Percentiles rank a stretch among this genome's conserved stretches.
Evolutionary conservation across 148 eudicot genomes (phyloP).

Genomic region (Camellia granthamiana): DNA sequence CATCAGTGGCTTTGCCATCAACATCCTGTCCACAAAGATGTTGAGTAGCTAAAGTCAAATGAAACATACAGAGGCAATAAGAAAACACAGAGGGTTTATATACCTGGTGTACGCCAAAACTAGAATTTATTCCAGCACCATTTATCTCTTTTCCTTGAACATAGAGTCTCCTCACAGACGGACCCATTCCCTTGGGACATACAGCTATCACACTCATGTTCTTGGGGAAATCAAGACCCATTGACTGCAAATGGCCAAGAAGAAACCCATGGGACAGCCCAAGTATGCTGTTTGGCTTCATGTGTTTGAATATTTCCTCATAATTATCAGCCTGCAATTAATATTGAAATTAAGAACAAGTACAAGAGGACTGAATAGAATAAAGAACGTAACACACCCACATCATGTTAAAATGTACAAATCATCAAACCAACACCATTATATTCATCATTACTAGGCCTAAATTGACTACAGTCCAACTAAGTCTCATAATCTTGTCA

Average conservation of each 20-base stretch:
- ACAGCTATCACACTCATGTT: conserved; percentile 93
- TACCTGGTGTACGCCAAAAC: conserved; percentile 98
- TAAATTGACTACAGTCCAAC: background rate
- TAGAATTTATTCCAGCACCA: conserved; percentile 96
- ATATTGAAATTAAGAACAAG: background rate
- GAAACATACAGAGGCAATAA: background rate
- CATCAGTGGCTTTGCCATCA: conserved; percentile 96
- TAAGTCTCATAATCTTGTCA: background rate
- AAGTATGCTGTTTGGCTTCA: conserved; percentile 96
- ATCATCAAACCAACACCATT: background rate
- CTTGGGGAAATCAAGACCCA: conserved; percentile 84
- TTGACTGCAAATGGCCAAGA: conserved; percentile 91
- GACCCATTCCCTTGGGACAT: conserved; percentile 99
- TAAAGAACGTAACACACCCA: background rate
- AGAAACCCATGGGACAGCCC: conserved; percentile 99
- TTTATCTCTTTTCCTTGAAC: conserved; percentile 94
- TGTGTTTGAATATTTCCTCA: conserved; percentile 77
- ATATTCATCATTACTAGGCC: background rate
- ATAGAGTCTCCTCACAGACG: conserved; percentile 92
- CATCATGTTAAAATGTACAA: background rate
- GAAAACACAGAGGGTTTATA: conserved; percentile 4
- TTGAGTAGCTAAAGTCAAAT: background rate
- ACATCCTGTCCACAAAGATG: conserved; percentile 60
- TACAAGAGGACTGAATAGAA: conserved; percentile 3
- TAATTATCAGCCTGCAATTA: conserved; percentile 81